Base-by-base conservation (phyloP, 2,329 filamentous ascomycete genomes). In the Penicillium paneum region DNA sequence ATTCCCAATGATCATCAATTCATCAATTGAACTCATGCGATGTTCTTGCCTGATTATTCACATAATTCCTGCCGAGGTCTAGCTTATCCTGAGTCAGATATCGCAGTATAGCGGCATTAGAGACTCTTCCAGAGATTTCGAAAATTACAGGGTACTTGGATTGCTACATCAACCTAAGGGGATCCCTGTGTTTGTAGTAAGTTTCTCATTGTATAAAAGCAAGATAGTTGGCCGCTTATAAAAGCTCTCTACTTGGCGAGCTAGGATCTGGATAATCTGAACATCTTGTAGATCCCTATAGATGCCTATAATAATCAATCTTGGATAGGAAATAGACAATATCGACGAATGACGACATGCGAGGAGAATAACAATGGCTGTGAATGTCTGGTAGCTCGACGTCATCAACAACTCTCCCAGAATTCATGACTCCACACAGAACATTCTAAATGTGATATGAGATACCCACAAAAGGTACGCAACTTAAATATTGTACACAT, bases 1-100 rank as follows among this genome's bases (percentile, higher is more conserved):
- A 34, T 26, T 21, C 21, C 15, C 50, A 54, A 54, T 50, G 34
- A 32, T 39, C 28, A 17, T 32, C 46, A 39, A 54, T 34, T 34
- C 10, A 43, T 43, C 24, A 15, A 13, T 24, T n/a, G 5, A 35
- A 34, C 11, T 26, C 36, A 17, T 12, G 6, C 31, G 38, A 26
- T 26, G 5, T 12, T 12, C 10, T 31, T 36, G 5, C 3, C 3
- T 13, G 28, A 26, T 52, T 38, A 38, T 17, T 19, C n/a, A 38
- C 32, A 6, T 43, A 39, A 15, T 19, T 10, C 13, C 11, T 29
- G 12, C 31, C 34, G 35, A 10, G 13, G 8, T 32, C 41, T 7
- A 24, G 26, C 24, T 12, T 38, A 11, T 34, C 28, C 28, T 3
- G 19, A 19, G 19, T 39, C 11, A 35, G 17, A 47, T 29, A 28